Conservation (phyloP, 2,329 filamentous ascomycete species). For the Fusarium domesticum region DNA sequence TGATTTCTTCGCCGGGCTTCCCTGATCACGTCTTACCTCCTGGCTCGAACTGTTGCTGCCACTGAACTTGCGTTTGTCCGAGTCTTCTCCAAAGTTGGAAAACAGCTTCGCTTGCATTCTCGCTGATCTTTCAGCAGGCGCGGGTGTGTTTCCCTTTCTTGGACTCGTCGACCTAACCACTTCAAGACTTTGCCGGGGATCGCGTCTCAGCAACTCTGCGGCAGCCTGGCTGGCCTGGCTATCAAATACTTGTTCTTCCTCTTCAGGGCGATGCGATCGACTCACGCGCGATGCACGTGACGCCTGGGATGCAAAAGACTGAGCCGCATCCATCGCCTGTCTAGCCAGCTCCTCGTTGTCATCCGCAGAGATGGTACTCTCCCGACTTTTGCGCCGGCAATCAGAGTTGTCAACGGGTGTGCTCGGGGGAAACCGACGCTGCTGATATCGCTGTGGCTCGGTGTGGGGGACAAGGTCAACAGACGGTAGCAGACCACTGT, state of each 20-base stretch:
- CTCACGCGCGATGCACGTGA: constrained; percentile 30
- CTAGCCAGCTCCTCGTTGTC: constrained; percentile 57
- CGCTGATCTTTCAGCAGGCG: constrained; percentile 42
- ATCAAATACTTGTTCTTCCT: constrained; percentile 57
- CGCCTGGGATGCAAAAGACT: constrained; percentile 28
- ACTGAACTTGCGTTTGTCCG: constrained; percentile 53
- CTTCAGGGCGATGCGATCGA: constrained; percentile 23
- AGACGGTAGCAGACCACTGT: constrained; percentile 57
- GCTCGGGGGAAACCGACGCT: constrained; percentile 42
- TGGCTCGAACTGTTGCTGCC: constrained; percentile 32
- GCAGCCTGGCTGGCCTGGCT: constrained; percentile 78
- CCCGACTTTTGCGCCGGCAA: constrained; percentile 66
- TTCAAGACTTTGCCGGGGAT: constrained; percentile 53
- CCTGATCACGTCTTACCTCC: constrained; percentile 34
- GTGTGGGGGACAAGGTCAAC: constrained; percentile 60
- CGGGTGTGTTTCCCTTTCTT: constrained; percentile 42
- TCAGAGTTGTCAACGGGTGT: constrained; percentile 43
- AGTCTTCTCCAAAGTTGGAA: constrained; percentile 41
- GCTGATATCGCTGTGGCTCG: constrained; percentile 50
- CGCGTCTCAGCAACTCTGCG: constrained; percentile 67
- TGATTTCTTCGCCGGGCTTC: constrained; percentile 52
- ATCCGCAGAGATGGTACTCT: constrained; percentile 78
- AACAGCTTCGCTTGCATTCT: constrained; percentile 53
- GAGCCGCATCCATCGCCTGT: constrained; percentile 50
- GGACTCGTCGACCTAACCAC: constrained; percentile 43